Evolutionary conservation across 192 early-diverging fungal species (phyloP).

Genomic region (Coemansia sp.): DNA sequence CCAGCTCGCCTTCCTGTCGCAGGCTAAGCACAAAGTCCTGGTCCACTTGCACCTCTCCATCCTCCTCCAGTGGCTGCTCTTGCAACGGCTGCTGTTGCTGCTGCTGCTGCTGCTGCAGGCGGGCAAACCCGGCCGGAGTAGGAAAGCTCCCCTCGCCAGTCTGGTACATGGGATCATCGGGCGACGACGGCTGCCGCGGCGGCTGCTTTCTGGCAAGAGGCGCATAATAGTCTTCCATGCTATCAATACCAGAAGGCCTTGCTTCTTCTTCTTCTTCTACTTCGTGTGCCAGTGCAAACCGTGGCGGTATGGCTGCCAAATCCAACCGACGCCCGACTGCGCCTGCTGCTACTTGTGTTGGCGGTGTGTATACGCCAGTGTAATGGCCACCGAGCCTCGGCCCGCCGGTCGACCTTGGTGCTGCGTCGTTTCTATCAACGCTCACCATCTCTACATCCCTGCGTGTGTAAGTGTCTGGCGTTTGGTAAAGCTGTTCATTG

Average conservation of each 20-base stretch:
- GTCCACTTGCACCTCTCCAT: conserved; percentile 12
- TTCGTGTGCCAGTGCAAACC: background rate
- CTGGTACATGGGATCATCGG: conserved; percentile 9
- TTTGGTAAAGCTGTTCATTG: background rate
- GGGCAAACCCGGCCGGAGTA: background rate
- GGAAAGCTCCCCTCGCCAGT: background rate
- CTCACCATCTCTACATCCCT: conserved; percentile 2
- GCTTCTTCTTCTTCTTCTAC: background rate
- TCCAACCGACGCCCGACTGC: conserved; percentile 22
- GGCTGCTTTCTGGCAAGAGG: background rate
- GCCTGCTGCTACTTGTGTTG: conserved; percentile 15
- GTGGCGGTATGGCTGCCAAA: background rate
- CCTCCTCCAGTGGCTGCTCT: too few relatives aligned
- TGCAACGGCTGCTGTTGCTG: too few relatives aligned
- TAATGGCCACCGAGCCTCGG: background rate
- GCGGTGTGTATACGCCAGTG: conserved; percentile 7
- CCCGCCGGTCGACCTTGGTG: background rate
- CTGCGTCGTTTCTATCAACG: background rate
- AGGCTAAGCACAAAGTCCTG: conserved; percentile 49
- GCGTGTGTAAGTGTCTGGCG: background rate
- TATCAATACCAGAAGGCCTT: background rate
- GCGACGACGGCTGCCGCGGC: background rate
- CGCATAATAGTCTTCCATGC: conserved; percentile 4
- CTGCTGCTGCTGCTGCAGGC: background rate
- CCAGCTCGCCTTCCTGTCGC: conserved; percentile 43